Conservation (phyloP, 805 yeast genomes). For the Pichia manshurica region DNA sequence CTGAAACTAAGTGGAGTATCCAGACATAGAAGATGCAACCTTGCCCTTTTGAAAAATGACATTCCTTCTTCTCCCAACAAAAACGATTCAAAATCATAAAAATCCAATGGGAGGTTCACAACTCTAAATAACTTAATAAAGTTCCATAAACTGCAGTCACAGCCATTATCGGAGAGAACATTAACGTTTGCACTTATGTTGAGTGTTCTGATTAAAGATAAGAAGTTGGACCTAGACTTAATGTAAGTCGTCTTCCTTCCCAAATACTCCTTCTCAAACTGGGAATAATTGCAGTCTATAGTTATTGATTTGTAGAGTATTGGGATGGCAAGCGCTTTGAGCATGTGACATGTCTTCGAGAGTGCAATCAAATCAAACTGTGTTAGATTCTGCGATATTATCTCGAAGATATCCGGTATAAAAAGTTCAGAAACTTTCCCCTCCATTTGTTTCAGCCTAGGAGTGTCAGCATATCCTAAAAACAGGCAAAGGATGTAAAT, state of each 20-base stretch:
- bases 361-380: conserved; percentile 25
- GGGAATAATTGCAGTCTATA: conserved; percentile 21
- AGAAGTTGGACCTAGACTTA: conserved; percentile 11
- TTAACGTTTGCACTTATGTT: background rate
- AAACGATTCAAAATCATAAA: conserved; percentile 24
- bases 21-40: conserved; percentile 4
- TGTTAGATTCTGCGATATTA: conserved; percentile 15
- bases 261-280: conserved; percentile 24
- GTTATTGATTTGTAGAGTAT: conserved; percentile 20
- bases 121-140: conserved; percentile 13
- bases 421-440: conserved; percentile 1
- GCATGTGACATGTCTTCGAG: conserved; percentile 8
- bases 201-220: conserved; percentile 4
- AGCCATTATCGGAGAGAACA: too few relatives aligned
- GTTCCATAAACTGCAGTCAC: background rate
- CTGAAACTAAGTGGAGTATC: conserved; percentile 15
- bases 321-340: conserved; percentile 10
- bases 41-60: conserved; percentile 1
- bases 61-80: conserved; percentile 6
- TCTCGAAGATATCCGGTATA: conserved; percentile 21
- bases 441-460: background rate
- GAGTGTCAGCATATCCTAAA: background rate
- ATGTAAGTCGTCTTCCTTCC: conserved; percentile 6
- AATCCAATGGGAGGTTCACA: conserved; percentile 22
- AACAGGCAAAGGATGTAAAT: background rate